Evolutionary conservation across 108 stramenopile genomes (phyloP).

Genomic region (Aurantiochytrium sp.): DNA sequence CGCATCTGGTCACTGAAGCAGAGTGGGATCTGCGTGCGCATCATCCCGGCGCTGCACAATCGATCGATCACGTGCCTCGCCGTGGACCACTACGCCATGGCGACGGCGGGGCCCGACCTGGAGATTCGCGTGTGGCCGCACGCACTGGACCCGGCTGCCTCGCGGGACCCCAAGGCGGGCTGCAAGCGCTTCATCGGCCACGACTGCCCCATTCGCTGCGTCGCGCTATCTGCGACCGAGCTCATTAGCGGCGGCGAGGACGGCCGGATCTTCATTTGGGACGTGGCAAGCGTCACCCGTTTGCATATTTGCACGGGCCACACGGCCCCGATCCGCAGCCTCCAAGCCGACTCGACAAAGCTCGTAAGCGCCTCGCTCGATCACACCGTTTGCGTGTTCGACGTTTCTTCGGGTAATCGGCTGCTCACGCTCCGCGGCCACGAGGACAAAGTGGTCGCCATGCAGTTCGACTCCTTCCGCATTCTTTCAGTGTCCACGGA

Average conservation of each 20-base stretch:
- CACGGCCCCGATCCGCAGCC: background rate
- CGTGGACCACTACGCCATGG: background rate
- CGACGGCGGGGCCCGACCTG: background rate
- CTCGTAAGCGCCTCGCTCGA: background rate
- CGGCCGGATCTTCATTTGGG: conserved; percentile 4
- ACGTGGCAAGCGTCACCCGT: background rate
- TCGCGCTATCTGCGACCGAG: background rate
- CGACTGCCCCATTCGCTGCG: background rate
- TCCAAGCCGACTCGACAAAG: background rate
- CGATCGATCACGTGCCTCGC: background rate
- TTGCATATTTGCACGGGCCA: conserved; percentile 2
- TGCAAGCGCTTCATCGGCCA: background rate
- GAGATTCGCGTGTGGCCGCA: conserved; percentile 4
- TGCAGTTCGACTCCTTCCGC: background rate
- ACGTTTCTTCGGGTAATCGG: background rate
- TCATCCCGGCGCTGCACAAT: background rate
- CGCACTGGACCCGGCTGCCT: background rate
- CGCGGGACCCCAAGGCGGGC: background rate
- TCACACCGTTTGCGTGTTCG: background rate
- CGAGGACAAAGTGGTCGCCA: background rate
- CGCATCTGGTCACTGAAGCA: background rate
- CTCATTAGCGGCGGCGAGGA: conserved; percentile 19
- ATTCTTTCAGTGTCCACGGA: background rate
- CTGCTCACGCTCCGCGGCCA: conserved; percentile 14
- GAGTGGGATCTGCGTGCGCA: background rate